Conservation (phyloP, 129 eudicot species). For the Saposhnikovia divaricata region DNA sequence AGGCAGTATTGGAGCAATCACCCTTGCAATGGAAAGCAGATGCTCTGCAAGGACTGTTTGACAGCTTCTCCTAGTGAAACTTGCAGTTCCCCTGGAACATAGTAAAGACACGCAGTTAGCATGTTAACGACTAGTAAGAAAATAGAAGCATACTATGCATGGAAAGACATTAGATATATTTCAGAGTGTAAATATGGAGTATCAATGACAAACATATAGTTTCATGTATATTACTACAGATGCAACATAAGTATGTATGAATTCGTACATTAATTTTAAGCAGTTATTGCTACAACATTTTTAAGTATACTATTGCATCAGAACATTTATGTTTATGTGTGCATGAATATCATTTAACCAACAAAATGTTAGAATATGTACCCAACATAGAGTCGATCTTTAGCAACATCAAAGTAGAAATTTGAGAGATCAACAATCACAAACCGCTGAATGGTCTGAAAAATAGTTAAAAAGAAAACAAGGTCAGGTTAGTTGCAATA, state of each 20-base stretch:
- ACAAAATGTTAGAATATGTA: slow-evolving; percentile 19
- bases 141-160: not conserved
- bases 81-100: slow-evolving; percentile 56
- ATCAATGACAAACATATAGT: not conserved
- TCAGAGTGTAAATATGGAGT: not conserved
- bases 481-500: not conserved
- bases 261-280: not conserved
- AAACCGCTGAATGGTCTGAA: slow-evolving; percentile 82
- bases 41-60: slow-evolving; percentile 94
- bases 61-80: slow-evolving; percentile 86
- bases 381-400: slow-evolving; percentile 99
- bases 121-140: not conserved
- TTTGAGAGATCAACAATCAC: slow-evolving; percentile 94
- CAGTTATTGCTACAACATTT: not conserved
- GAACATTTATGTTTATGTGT: not conserved
- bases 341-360: not conserved
- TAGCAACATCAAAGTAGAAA: slow-evolving; percentile 89
- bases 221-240: not conserved
- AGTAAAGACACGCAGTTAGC: not conserved
- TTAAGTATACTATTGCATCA: not conserved
- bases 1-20: slow-evolving; percentile 90
- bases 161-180: not conserved
- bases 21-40: slow-evolving; percentile 59
- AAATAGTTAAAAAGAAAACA: slow-evolving; percentile 9
- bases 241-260: not conserved